Conservation (phyloP, 371 early-diverging fungal genomes). For the Choanephora cucurbitarum region DNA sequence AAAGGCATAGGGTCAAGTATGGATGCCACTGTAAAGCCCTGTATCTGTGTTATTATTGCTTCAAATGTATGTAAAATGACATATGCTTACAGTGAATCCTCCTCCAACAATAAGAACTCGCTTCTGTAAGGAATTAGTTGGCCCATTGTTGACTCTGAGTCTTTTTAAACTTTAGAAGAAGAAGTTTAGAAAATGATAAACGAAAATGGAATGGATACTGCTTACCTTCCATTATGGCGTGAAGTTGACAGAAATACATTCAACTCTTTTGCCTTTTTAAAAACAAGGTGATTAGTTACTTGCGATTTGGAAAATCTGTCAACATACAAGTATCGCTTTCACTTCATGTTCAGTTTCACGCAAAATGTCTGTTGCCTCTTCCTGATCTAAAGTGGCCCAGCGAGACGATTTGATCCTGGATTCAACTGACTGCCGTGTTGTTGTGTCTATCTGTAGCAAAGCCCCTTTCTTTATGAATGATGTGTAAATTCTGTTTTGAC, state of each 20-base stretch:
- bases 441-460: constrained; percentile 33
- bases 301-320: not conserved
- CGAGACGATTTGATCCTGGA: constrained; percentile 26
- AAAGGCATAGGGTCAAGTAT: constrained; percentile 49
- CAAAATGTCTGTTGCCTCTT: constrained; percentile 28
- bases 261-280: no score
- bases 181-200: no score
- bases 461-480: constrained; percentile 36
- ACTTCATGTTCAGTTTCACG: constrained; percentile 42
- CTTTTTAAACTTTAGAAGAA: constrained; percentile 6
- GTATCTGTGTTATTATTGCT: not conserved
- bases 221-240: no score
- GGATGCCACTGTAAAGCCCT: constrained; percentile 52
- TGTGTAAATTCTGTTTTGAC: constrained; percentile 35
- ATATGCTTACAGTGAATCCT: constrained; percentile 44
- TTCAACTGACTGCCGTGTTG: constrained; percentile 26
- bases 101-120: constrained; percentile 48
- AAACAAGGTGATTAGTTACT: no score
- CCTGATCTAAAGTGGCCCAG: constrained; percentile 30
- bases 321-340: constrained; percentile 29
- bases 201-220: no score
- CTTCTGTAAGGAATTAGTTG: constrained; percentile 8
- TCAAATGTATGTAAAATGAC: not conserved
- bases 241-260: no score
- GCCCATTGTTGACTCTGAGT: constrained; percentile 12